phyloP scores from a whole-genome alignment of 441 rosid species.

The Syzygium malaccense region DNA sequence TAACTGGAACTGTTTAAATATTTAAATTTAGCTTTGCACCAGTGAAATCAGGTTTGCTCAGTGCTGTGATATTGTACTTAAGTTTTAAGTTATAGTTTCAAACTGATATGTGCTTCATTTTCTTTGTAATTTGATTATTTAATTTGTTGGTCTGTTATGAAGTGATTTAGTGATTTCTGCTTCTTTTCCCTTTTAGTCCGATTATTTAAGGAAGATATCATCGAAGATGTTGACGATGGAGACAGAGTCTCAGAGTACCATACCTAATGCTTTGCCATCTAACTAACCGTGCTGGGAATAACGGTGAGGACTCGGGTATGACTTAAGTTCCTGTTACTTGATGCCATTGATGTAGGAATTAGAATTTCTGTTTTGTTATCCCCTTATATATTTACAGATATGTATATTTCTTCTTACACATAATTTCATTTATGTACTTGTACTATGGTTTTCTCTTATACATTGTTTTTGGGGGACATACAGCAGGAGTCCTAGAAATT shows the following conservation, averaged over 20 bases:
- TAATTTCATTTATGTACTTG: background rate
- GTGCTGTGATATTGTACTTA: background rate
- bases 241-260: constrained; percentile 40
- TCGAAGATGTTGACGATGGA: constrained; percentile 85
- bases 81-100: background rate
- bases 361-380: background rate
- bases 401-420: background rate
- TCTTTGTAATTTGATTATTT: background rate
- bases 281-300: constrained; percentile 28
- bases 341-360: background rate
- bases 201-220: constrained; percentile 76
- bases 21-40: background rate
- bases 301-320: constrained; percentile 54
- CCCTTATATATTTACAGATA: background rate
- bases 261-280: constrained; percentile 22
- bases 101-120: background rate
- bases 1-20: background rate
- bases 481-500: background rate
- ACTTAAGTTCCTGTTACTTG: background rate
- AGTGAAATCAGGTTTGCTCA: background rate
- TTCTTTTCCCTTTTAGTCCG: constrained; percentile 41
- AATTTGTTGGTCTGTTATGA: background rate
- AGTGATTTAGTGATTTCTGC: background rate
- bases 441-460: background rate
- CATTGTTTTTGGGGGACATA: background rate